These are phyloP conservation scores for Diaporthe sp. DNA, from an alignment of 2,329 filamentous ascomycete genomes.

Conservation along the genomic window DNA sequence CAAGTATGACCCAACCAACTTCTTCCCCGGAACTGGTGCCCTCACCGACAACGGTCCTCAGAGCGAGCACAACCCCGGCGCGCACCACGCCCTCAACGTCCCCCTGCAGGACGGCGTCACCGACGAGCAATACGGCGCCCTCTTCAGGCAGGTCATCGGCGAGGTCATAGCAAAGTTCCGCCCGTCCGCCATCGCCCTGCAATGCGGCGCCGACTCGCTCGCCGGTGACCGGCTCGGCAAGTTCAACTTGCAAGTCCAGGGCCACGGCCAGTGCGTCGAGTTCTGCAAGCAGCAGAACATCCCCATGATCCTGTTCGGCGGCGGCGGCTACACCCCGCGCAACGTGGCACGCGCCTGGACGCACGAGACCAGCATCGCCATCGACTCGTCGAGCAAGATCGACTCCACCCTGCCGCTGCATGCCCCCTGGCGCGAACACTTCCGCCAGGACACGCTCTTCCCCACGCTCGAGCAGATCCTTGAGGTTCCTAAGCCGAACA, in stretches of 20 bases:
- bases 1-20: slow-evolving; percentile 87
- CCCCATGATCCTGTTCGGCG: slow-evolving; percentile 91
- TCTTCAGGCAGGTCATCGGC: slow-evolving; percentile 87
- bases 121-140: slow-evolving; percentile 86
- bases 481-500: slow-evolving; percentile 79
- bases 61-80: slow-evolving; percentile 86
- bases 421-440: slow-evolving; percentile 89
- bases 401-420: slow-evolving; percentile 81
- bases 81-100: slow-evolving; percentile 91
- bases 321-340: slow-evolving; percentile 94
- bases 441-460: slow-evolving; percentile 89
- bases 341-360: slow-evolving; percentile 98
- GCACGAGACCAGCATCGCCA: slow-evolving; percentile 93
- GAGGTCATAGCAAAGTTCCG: slow-evolving; percentile 85
- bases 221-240: slow-evolving; percentile 93
- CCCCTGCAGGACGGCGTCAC: slow-evolving; percentile 92
- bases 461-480: slow-evolving; percentile 83
- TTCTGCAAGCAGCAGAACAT: slow-evolving; percentile 86
- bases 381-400: slow-evolving; percentile 79
- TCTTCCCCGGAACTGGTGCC: slow-evolving; percentile 93
- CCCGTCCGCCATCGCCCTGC: slow-evolving; percentile 92
- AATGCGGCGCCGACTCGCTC: slow-evolving; percentile 95
- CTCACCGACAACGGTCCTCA: slow-evolving; percentile 87
- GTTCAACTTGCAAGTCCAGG: slow-evolving; percentile 97
- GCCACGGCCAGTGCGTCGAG: slow-evolving; percentile 90